Evolutionary conservation across 306 rosid species (phyloP).

Genomic region (Medicago lupulina): DNA sequence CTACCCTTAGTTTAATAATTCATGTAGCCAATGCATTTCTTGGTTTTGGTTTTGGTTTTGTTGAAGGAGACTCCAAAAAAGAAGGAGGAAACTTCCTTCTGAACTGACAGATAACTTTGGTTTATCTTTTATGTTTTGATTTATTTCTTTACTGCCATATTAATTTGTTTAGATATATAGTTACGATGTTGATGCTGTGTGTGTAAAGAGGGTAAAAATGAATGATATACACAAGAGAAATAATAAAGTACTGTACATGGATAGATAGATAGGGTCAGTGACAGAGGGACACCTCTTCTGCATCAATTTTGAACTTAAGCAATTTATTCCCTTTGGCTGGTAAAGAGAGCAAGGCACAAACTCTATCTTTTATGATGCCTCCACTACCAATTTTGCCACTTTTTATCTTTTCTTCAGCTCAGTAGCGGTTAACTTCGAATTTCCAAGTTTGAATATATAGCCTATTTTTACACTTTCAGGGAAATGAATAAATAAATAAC

Average conservation of each 20-base stretch:
- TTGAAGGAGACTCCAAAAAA: constrained; percentile 36
- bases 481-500: neutral
- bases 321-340: constrained; percentile 12
- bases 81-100: constrained; percentile 56
- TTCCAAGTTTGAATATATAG: constrained; percentile 3
- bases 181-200: neutral
- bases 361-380: constrained; percentile 37
- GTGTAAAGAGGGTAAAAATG: neutral
- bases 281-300: neutral
- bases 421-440: neutral
- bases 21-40: constrained; percentile 49
- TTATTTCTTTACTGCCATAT: neutral
- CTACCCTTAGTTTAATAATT: constrained; percentile 43
- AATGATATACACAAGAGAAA: neutral
- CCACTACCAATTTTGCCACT: constrained; percentile 22
- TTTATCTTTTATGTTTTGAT: neutral
- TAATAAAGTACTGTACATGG: neutral
- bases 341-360: constrained; percentile 49
- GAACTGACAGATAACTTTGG: constrained; percentile 47
- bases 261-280: neutral
- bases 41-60: constrained; percentile 36
- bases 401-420: constrained; percentile 33
- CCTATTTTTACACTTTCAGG: constrained; percentile 12
- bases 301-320: neutral
- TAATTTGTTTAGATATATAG: neutral